These are phyloP conservation scores for Cotoneaster glaucophyllus DNA, from an alignment of 306 rosid species.

Conservation along the genomic window DNA sequence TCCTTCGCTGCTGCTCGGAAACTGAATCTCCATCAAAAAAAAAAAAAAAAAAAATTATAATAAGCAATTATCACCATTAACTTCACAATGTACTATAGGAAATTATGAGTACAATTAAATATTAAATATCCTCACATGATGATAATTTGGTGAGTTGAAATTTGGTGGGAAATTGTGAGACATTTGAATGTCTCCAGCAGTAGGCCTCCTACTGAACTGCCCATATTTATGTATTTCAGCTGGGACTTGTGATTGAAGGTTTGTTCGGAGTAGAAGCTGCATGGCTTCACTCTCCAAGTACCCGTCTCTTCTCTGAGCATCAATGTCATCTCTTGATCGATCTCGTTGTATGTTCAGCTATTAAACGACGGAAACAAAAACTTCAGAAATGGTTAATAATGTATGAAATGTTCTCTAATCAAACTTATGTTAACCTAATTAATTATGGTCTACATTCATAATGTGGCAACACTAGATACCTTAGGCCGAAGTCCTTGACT, in stretches of 20 bases:
- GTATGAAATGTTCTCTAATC: not conserved
- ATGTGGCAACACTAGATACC: not conserved
- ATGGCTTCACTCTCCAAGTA: slow-evolving; percentile 30
- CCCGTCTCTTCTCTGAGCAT: slow-evolving; percentile 13
- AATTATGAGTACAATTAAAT: not conserved
- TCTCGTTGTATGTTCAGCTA: slow-evolving; percentile 7
- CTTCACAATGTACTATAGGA: not conserved
- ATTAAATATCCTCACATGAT: slow-evolving; percentile 37
- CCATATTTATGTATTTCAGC: slow-evolving; percentile 53
- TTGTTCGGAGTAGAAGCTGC: slow-evolving; percentile 29
- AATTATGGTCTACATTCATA: not conserved
- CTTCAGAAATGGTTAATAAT: not conserved
- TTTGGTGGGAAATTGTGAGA: slow-evolving; percentile 35
- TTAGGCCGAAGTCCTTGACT: slow-evolving; percentile 20
- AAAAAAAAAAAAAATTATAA: not conserved
- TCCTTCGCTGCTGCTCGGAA: slow-evolving; percentile 55
- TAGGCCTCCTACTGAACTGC: slow-evolving; percentile 33
- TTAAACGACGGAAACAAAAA: not conserved
- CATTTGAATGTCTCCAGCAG: slow-evolving; percentile 28
- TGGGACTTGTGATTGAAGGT: slow-evolving; percentile 37
- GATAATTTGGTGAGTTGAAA: slow-evolving; percentile 42
- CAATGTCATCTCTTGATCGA: not conserved
- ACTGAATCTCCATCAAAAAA: slow-evolving; percentile 23
- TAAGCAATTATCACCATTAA: not conserved
- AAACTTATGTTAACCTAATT: not conserved